Base-by-base conservation (phyloP, 2,329 filamentous ascomycete species). In the Bipolaris bicolor region DNA sequence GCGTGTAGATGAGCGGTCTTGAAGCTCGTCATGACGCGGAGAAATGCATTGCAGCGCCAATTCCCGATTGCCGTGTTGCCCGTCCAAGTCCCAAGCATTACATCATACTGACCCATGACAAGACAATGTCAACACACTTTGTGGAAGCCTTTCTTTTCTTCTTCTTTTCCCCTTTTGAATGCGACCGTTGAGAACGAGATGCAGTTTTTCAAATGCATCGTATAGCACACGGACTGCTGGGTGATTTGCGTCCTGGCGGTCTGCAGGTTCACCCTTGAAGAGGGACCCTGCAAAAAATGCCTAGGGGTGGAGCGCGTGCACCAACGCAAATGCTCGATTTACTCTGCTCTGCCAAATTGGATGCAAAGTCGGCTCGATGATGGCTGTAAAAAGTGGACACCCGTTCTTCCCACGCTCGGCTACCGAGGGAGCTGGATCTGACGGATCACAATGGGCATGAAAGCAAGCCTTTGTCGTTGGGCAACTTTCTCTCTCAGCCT, bases 21-120 rank as follows among this genome's bases (percentile, higher is more conserved):
- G 50, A 24, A 45, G 40, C 26, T 34, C 13, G 57, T 45, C 50
- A 66, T 64, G 66, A 67, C 61, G 65, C 65, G 57, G 58, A 50
- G 55, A 53, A 57, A 58, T 48, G 51, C 36, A 40, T 43, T 34
- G 52, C 33, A 56, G 44, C 52, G 54, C 49, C 20, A 58, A 49
- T 49, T 49, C 39, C 49, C 52, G 58, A 52, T 49, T 53, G 24
- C 29, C 44, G 46, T 56, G 37, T 53, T 52, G 57, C 44, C 52
- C 55, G 29, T 43, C 49, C 54, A 58, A 53, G 62, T 56, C 33
- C 52, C 53, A 64, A 52, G 58, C 55, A 55, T 66, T 67, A 66
- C 66, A 67, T 68, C 65, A 60, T 60, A 26, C 44, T 33, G 31
- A 11, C 57, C 52, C 36, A 37, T 59, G 47, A 57, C 20, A 18